Evolutionary conservation across 768 basidiomycete species (phyloP).

Genomic region (Hygrophoropsis aurantiaca): DNA sequence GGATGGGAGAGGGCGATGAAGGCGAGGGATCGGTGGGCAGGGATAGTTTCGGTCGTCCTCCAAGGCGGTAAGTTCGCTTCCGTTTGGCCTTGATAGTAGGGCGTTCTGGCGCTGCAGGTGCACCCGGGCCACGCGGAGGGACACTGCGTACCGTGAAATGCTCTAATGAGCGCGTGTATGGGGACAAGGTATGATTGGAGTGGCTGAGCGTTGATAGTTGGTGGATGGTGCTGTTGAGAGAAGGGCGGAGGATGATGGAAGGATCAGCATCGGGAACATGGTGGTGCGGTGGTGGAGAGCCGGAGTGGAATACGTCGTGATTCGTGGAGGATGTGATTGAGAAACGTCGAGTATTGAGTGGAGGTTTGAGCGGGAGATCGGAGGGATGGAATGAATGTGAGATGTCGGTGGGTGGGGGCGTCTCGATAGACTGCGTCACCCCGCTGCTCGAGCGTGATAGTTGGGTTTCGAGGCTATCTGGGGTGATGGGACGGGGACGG

Average conservation of each 20-base stretch:
- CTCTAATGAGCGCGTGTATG: conserved; percentile 86
- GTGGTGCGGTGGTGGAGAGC: conserved; percentile 32
- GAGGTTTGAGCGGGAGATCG: conserved; percentile 16
- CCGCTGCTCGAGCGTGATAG: conserved; percentile 50
- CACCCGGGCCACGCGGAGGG: conserved; percentile 54
- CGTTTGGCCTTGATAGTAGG: conserved; percentile 71
- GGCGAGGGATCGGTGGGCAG: conserved; percentile 11
- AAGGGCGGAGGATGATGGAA: conserved; percentile 64
- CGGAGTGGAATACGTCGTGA: conserved; percentile 33
- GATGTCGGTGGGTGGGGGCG: conserved; percentile 41
- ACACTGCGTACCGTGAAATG: conserved; percentile 93
- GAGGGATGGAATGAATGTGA: conserved; percentile 14
- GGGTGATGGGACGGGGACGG: conserved; percentile 40
- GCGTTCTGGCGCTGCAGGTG: conserved; percentile 38
- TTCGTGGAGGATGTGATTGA: conserved; percentile 34
- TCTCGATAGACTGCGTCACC: conserved; percentile 42
- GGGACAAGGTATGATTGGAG: conserved; percentile 92
- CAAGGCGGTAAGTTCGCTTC: conserved; percentile 70
- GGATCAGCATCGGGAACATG: conserved; percentile 42
- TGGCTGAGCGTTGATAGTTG: conserved; percentile 83
- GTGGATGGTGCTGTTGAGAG: conserved; percentile 73
- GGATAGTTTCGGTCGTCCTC: conserved; percentile 27
- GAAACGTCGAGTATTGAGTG: conserved; percentile 28
- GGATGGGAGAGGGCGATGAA: conserved; percentile 33
- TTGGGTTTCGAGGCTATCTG: conserved; percentile 52